Conservation (phyloP, 345 rosid species). For the Adansonia digitata region DNA sequence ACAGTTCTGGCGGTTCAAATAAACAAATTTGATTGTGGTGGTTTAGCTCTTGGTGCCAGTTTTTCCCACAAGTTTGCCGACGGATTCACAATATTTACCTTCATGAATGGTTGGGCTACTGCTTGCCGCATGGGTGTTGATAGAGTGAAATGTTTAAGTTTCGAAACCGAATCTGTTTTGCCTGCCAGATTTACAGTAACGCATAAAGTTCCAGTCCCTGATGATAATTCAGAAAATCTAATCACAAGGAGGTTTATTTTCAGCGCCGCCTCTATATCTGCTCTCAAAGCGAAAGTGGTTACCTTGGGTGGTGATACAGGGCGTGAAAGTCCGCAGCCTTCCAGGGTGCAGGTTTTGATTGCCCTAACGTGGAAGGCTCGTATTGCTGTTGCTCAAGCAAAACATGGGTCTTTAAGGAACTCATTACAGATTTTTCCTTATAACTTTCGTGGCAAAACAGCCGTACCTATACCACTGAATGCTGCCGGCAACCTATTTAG, state of each 20-base stretch:
- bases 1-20: constrained; percentile 16
- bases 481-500: constrained; percentile 10
- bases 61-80: constrained; percentile 21
- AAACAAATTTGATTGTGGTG: constrained; percentile 23
- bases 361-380: constrained; percentile 25
- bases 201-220: not conserved
- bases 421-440: constrained; percentile 13
- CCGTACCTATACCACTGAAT: not conserved
- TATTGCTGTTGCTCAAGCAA: not conserved
- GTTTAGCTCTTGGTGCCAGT: constrained; percentile 17
- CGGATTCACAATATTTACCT: constrained; percentile 12
- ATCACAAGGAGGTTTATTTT: constrained; percentile 13
- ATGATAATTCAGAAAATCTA: not conserved
- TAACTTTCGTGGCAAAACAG: constrained; percentile 16
- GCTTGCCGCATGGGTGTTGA: constrained; percentile 2
- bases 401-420: constrained; percentile 1
- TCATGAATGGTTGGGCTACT: constrained; percentile 23
- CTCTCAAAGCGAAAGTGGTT: not conserved
- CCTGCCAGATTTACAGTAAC: not conserved
- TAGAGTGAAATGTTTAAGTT: constrained; percentile 10
- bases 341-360: constrained; percentile 20
- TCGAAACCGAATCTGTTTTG: constrained; percentile 8
- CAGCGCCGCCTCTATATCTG: not conserved
- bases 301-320: not conserved
- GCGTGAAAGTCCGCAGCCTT: not conserved